Evolutionary conservation across 345 rosid genomes (phyloP).

Genomic region (Acer yangbiense): DNA sequence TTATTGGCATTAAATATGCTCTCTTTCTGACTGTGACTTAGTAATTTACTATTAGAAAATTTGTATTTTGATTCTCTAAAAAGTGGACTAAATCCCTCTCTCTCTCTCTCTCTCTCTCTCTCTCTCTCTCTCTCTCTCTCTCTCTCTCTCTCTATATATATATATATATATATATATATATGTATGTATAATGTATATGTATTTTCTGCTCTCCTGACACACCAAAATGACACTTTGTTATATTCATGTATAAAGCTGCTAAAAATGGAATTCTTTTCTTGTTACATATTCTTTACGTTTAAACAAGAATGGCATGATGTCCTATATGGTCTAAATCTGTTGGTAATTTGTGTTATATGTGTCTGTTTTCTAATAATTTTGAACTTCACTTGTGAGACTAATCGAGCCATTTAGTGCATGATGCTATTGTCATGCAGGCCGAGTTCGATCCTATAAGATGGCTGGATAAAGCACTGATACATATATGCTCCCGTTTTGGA

Average conservation of each 20-base stretch:
- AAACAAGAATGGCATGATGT: neutral
- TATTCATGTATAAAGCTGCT: neutral
- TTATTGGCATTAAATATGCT: neutral
- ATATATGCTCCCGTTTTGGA: slow-evolving; percentile 82
- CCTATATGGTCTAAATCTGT: neutral
- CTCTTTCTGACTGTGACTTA: neutral
- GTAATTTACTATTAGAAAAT: neutral
- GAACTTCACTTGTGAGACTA: slow-evolving; percentile 5
- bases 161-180: too few relatives aligned
- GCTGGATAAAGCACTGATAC: slow-evolving; percentile 87
- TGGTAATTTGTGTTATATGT: neutral
- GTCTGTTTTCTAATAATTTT: neutral
- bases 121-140: neutral
- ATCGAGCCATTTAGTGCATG: slow-evolving; percentile 15
- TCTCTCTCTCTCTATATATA: neutral
- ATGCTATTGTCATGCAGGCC: slow-evolving; percentile 49
- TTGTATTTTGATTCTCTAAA: neutral
- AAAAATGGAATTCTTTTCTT: neutral
- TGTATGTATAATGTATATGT: too few relatives aligned
- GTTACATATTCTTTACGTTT: neutral
- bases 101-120: neutral
- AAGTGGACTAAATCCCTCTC: neutral
- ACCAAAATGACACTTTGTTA: neutral
- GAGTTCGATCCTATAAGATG: slow-evolving; percentile 94
- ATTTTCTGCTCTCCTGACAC: too few relatives aligned